A percentile compares a stretch with the other conserved stretches of the same genome.
Evolutionary conservation across 2,329 filamentous ascomycete species (phyloP).

Genomic region (Emergomyces orientalis): DNA sequence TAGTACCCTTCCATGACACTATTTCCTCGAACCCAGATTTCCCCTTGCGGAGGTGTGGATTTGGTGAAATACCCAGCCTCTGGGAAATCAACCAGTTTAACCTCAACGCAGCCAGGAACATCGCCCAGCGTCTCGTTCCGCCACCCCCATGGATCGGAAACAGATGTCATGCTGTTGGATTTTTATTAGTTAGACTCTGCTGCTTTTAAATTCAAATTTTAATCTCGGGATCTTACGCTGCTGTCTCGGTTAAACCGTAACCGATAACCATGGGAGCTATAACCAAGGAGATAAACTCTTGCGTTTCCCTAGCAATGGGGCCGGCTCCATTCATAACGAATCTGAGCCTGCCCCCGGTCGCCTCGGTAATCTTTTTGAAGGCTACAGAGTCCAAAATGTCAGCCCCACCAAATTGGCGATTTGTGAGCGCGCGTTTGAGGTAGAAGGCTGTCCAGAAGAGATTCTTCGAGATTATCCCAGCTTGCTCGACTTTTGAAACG

Average conservation of each 20-base stretch:
- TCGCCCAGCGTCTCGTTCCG: conserved; percentile 68
- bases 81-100: conserved; percentile 84
- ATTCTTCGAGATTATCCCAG: conserved; percentile 58
- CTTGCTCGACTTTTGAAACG: conserved; percentile 61
- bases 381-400: conserved; percentile 70
- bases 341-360: conserved; percentile 77
- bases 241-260: conserved; percentile 91
- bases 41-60: conserved; percentile 72
- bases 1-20: conserved; percentile 71
- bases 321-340: conserved; percentile 93
- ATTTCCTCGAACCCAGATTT: conserved; percentile 78
- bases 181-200: not conserved
- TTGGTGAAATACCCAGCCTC: conserved; percentile 78
- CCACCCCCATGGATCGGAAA: conserved; percentile 70
- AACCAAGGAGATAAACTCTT: conserved; percentile 81
- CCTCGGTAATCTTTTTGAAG: conserved; percentile 81
- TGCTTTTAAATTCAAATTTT: not conserved
- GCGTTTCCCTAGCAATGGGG: conserved; percentile 76
- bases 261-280: conserved; percentile 89
- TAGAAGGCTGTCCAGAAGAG: conserved; percentile 66
- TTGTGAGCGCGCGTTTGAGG: conserved; percentile 52
- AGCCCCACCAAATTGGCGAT: conserved; percentile 43
- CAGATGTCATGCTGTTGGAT: conserved; percentile 31
- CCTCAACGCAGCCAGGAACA: conserved; percentile 64
- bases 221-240: conserved; percentile 45